These are phyloP conservation scores for Collybiopsis luxurians DNA, from an alignment of 768 basidiomycete genomes.

Conservation along the genomic window DNA sequence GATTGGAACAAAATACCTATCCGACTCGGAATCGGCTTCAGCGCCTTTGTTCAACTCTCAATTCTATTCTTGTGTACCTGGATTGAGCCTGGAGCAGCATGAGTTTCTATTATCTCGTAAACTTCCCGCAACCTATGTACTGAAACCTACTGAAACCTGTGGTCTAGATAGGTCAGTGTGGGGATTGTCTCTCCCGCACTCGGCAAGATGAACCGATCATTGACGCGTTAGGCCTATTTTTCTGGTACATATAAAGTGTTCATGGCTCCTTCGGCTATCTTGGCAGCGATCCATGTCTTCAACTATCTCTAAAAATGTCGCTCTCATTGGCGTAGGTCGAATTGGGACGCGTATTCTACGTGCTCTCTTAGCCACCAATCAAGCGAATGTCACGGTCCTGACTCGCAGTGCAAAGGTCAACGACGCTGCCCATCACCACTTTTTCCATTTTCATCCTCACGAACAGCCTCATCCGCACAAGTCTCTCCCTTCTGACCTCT, in stretches of 20 bases:
- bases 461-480: not conserved
- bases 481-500: not conserved
- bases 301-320: not conserved
- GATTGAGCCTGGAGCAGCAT: too few relatives aligned
- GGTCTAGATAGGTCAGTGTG: too few relatives aligned
- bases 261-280: not conserved
- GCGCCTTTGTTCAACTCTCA: too few relatives aligned
- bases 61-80: too few relatives aligned
- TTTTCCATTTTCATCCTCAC: not conserved
- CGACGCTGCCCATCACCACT: not conserved
- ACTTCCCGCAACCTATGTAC: too few relatives aligned
- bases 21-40: not conserved
- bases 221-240: not conserved
- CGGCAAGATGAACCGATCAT: not conserved
- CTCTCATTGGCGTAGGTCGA: not conserved
- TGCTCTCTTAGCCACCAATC: not conserved
- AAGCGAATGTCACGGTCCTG: not conserved
- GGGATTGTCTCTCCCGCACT: too few relatives aligned
- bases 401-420: not conserved
- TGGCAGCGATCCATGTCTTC: not conserved
- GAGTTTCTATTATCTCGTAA: too few relatives aligned
- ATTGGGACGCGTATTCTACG: conserved; percentile 1
- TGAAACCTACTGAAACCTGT: too few relatives aligned
- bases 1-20: too few relatives aligned
- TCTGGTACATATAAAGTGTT: not conserved